These are phyloP conservation scores for Artemisia argyi DNA, from an alignment of 129 eudicot species.

Conservation along the genomic window DNA sequence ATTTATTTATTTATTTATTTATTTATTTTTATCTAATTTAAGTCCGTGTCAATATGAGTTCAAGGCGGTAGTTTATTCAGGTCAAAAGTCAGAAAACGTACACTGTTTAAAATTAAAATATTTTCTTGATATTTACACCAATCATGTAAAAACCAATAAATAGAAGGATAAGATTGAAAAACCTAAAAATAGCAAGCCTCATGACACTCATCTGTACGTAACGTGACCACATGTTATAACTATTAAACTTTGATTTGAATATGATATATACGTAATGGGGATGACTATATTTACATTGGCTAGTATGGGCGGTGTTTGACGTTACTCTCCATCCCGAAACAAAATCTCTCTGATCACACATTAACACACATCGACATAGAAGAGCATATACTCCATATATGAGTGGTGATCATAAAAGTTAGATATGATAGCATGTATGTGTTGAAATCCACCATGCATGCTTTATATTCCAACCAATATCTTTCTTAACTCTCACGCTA, in stretches of 20 bases:
- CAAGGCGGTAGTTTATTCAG: too few species aligned
- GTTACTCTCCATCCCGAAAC: not conserved
- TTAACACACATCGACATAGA: too few species aligned
- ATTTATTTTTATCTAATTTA: too few species aligned
- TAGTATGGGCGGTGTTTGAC: conserved; percentile 32
- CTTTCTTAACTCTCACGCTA: conserved; percentile 25
- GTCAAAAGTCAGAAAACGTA: too few species aligned
- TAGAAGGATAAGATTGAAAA: not conserved
- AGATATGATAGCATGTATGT: conserved; percentile 10
- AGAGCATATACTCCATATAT: too few species aligned
- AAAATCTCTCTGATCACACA: too few species aligned
- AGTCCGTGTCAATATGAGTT: too few species aligned
- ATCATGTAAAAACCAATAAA: not conserved
- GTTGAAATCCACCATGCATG: conserved; percentile 21
- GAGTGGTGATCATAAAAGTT: too few species aligned
- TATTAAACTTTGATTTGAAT: not conserved
- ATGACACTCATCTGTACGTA: not conserved
- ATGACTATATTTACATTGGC: conserved; percentile 17
- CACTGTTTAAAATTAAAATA: too few species aligned
- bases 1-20: too few species aligned
- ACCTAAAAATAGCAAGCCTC: not conserved
- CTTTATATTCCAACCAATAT: conserved; percentile 9
- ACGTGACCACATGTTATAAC: not conserved
- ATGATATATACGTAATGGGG: too few species aligned
- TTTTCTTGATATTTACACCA: not conserved